Conservation (phyloP, 495 filamentous ascomycete genomes). For the Hypoxylon rickii region DNA sequence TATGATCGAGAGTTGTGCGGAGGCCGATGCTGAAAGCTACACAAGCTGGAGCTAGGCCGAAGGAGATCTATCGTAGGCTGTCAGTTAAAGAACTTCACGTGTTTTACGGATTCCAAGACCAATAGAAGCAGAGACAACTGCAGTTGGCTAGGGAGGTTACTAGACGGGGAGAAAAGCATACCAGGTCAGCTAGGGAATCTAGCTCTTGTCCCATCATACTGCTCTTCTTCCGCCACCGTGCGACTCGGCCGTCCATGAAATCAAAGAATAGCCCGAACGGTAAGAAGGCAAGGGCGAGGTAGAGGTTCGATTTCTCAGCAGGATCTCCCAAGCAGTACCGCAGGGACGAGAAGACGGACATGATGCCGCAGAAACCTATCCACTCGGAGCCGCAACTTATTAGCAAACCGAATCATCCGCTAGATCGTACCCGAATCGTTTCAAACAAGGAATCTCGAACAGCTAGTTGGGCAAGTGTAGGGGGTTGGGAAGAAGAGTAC, state of each 20-base stretch:
- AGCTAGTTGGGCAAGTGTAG: background rate
- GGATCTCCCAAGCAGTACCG: constrained; percentile 87
- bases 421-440: no score
- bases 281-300: constrained; percentile 82
- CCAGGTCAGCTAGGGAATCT: constrained; percentile 95
- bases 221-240: constrained; percentile 92
- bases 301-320: constrained; percentile 66
- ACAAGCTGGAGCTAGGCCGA: constrained; percentile 86
- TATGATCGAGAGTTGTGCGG: constrained; percentile 82
- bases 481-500: constrained; percentile 57
- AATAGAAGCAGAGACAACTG: no score
- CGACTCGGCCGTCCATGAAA: constrained; percentile 96
- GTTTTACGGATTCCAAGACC: no score
- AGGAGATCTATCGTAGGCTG: constrained; percentile 92
- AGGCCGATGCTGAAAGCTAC: constrained; percentile 89
- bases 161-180: constrained; percentile 47
- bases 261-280: constrained; percentile 97
- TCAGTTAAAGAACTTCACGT: no score
- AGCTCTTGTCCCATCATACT: constrained; percentile 97
- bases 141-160: background rate
- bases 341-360: constrained; percentile 95
- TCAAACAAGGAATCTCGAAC: no score
- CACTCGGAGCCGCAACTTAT: background rate
- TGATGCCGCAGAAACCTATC: constrained; percentile 77
- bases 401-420: constrained; percentile 6